These are phyloP conservation scores for Neofusicoccum laricinum DNA, from an alignment of 2,329 filamentous ascomycete genomes.

Conservation along the genomic window DNA sequence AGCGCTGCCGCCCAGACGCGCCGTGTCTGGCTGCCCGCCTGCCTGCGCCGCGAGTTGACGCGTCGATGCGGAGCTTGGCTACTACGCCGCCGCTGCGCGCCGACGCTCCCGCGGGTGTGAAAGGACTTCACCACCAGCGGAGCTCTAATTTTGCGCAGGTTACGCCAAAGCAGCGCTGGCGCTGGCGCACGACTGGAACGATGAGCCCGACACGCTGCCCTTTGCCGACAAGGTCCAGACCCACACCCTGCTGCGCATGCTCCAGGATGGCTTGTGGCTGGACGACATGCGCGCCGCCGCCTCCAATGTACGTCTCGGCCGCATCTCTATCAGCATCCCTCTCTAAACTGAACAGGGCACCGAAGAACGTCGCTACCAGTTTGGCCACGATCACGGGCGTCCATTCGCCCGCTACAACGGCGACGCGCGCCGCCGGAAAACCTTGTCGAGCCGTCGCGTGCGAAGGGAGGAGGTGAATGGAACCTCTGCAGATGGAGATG, in stretches of 20 bases:
- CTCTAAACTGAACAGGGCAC: conserved; percentile 6
- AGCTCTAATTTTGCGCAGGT: conserved; percentile 34
- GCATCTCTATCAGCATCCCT: background rate
- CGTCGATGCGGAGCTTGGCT: background rate
- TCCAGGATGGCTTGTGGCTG: conserved; percentile 60
- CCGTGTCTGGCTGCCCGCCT: background rate
- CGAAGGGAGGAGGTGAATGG: conserved; percentile 12
- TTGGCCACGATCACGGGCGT: conserved; percentile 38
- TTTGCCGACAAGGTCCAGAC: conserved; percentile 60
- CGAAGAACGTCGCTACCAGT: conserved; percentile 31
- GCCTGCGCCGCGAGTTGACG: background rate
- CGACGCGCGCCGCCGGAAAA: conserved; percentile 22
- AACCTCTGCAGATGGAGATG: conserved; percentile 34
- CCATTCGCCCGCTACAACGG: conserved; percentile 38
- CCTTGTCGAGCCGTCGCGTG: conserved; percentile 11
- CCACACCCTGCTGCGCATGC: conserved; percentile 58
- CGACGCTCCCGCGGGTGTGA: background rate
- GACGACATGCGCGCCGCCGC: conserved; percentile 39
- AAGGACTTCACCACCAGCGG: background rate
- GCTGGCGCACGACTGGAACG: conserved; percentile 61
- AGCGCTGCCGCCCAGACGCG: background rate
- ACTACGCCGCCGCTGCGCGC: conserved; percentile 3
- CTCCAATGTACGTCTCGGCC: conserved; percentile 13
- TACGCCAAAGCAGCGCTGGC: conserved; percentile 59
- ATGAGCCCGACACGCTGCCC: conserved; percentile 59